Evolutionary conservation across 164 flowering plant genomes (phyloP), one percentile per base, ranked within the genome.

Genomic region (Litsea cubeba): DNA sequence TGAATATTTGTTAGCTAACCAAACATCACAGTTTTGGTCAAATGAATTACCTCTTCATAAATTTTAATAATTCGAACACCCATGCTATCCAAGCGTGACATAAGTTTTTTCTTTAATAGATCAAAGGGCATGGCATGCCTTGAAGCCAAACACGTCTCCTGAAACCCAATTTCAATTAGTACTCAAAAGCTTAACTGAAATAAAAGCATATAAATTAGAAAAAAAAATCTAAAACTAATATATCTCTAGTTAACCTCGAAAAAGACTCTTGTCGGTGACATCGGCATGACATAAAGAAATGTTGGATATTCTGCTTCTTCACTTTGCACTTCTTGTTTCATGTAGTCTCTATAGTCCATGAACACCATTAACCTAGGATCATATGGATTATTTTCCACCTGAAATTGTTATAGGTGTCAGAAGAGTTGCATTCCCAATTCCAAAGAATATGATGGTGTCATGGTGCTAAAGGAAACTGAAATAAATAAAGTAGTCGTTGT

Each of bases 121-220:
- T 89, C 95, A 76, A 95, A 95, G 10, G 98, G 97, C 91, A 95
- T 87, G 7, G 97, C 97, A 79, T 88, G 88, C 87, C 83, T 88
- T 76, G 96, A 90, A 69, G 99, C 98, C 84, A 93, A 83, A 82
- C 98, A 93, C 51, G 99, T 95, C 87, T 95, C 99, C 99, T 95
- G 92, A 76, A 77, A 75, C 32, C 12, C n/a, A 46, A 70, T 46
- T 60, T 69, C 26, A 63, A 12, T 10, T 35, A 20, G 68, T 3
- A 50, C 58, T 69, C 22, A 20, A 24, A 12, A 17, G 67, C 22
- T 76, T 20, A 49, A 66, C 46, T 58, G 10, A 35, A 74, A 71
- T 11, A 65, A 25, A 32, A 49, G 18, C 63, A 68, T 15, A 62
- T 5, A 22, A 68, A 5, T 1, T 15, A 25, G 40, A 57, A 64